Conservation (phyloP, 192 early-diverging fungal genomes). For the Gonapodya sp. region DNA sequence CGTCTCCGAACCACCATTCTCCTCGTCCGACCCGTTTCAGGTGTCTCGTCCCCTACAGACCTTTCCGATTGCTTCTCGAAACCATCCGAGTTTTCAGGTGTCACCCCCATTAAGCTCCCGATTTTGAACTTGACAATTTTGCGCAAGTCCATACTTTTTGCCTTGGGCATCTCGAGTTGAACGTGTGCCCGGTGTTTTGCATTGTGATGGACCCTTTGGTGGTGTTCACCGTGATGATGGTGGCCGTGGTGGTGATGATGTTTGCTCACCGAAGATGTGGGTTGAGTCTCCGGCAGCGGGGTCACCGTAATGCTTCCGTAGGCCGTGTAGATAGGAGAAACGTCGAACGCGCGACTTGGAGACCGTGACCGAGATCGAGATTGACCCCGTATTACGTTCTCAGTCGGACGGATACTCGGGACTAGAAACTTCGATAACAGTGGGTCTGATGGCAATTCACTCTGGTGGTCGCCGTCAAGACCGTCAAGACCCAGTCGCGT, state of each 20-base stretch:
- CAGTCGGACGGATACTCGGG: background rate
- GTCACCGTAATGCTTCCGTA: background rate
- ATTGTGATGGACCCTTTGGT: background rate
- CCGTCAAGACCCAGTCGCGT: too few species aligned
- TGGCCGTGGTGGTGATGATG: background rate
- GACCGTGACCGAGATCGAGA: background rate
- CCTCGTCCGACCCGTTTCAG: background rate
- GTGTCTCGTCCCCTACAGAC: background rate
- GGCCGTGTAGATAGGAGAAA: background rate
- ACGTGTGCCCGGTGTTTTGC: background rate
- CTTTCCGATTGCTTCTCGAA: background rate
- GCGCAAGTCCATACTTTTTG: background rate
- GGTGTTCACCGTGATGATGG: background rate
- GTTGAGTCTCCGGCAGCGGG: background rate
- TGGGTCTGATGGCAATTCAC: background rate
- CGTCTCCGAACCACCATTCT: background rate
- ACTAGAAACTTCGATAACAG: background rate
- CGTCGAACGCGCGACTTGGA: background rate
- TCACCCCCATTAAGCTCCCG: background rate
- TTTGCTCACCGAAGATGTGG: too few species aligned
- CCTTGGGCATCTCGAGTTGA: background rate
- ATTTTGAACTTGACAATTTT: background rate
- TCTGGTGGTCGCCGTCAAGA: background rate
- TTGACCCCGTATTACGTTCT: background rate
- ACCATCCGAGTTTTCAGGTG: background rate